These are phyloP conservation scores for Chiua virens DNA, from an alignment of 768 basidiomycete species.

Conservation along the genomic window DNA sequence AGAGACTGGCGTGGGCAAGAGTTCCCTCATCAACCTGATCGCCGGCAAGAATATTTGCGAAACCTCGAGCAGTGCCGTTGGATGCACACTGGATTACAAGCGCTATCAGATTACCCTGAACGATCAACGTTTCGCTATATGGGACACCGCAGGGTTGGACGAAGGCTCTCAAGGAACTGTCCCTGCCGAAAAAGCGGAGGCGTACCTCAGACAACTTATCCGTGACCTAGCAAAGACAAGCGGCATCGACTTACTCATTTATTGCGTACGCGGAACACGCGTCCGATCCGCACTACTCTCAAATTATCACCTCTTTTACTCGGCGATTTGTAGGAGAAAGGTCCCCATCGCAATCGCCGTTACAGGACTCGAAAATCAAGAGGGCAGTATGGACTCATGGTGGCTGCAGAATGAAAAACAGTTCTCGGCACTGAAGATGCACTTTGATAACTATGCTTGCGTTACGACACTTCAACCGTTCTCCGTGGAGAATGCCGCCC, in stretches of 20 bases:
- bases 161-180: constrained; percentile 28
- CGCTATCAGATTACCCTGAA: constrained; percentile 24
- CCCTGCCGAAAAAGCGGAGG: constrained; percentile 31
- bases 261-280: constrained; percentile 40
- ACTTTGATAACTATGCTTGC: constrained; percentile 32
- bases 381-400: constrained; percentile 34
- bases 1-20: constrained; percentile 43
- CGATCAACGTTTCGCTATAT: constrained; percentile 23
- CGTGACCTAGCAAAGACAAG: constrained; percentile 32
- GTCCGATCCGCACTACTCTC: constrained; percentile 32
- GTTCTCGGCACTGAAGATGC: constrained; percentile 27
- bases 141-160: constrained; percentile 36
- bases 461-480: constrained; percentile 29
- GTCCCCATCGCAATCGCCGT: constrained; percentile 42
- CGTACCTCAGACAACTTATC: constrained; percentile 35
- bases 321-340: constrained; percentile 38
- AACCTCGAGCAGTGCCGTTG: constrained; percentile 32
- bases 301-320: constrained; percentile 41
- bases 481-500: constrained; percentile 6
- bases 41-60: constrained; percentile 23
- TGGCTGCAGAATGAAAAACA: constrained; percentile 26
- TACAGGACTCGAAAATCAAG: constrained; percentile 43
- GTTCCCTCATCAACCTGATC: constrained; percentile 46
- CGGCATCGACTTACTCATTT: constrained; percentile 42
- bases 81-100: constrained; percentile 36